A percentile compares a stretch with the other conserved stretches of the same genome.
These are phyloP conservation scores for Naematelia aurantialba DNA, from an alignment of 768 basidiomycete genomes.

Conservation along the genomic window DNA sequence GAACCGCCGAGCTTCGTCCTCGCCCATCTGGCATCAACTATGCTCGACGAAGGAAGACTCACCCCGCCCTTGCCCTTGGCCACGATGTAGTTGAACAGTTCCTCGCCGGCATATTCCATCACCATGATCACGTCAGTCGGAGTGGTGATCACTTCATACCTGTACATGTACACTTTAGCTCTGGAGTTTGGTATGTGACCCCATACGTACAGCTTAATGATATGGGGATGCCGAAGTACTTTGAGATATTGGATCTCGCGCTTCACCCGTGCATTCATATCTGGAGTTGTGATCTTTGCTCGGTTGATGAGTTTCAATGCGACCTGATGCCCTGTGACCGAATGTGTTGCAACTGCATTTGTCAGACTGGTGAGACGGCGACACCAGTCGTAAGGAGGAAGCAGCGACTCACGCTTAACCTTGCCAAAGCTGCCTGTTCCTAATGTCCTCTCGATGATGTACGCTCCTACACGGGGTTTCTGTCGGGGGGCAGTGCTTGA, in stretches of 20 bases:
- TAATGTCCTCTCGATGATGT: conserved; percentile 78
- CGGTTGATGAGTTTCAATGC: conserved; percentile 98
- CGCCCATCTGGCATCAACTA: conserved; percentile 62
- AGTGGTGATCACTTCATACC: conserved; percentile 72
- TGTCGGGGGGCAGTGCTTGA: not conserved
- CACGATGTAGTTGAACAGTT: conserved; percentile 98
- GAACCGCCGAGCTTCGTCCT: conserved; percentile 81
- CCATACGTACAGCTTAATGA: conserved; percentile 88
- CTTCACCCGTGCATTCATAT: conserved; percentile 85
- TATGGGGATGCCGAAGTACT: conserved; percentile 87
- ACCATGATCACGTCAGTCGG: conserved; percentile 97
- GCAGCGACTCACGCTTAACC: conserved; percentile 79
- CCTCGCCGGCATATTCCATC: conserved; percentile 90
- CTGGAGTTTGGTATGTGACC: conserved; percentile 49
- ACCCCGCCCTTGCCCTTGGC: conserved; percentile 61
- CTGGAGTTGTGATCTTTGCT: conserved; percentile 83
- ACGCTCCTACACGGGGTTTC: conserved; percentile 78
- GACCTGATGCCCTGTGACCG: conserved; percentile 88
- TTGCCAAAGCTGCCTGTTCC: conserved; percentile 98
- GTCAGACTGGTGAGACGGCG: conserved; percentile 4
- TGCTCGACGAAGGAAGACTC: not conserved
- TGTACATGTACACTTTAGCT: conserved; percentile 18
- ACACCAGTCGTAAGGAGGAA: not conserved
- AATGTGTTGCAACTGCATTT: conserved; percentile 78
- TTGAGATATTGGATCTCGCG: conserved; percentile 97